phyloP scores from a whole-genome alignment of 768 basidiomycete genomes.

The Panaeolus papilionaceus region DNA sequence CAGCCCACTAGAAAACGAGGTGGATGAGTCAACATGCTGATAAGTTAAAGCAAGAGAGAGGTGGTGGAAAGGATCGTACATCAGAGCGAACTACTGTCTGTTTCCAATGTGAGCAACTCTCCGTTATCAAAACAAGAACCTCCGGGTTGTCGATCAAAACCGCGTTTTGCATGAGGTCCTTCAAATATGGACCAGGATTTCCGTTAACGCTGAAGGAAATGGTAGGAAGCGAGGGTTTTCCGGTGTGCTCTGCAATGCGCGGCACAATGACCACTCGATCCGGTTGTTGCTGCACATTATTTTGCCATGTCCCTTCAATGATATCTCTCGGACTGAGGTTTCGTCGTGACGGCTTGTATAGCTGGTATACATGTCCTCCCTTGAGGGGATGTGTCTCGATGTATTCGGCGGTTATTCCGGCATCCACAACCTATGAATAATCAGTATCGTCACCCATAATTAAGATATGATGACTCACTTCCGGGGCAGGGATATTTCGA shows the following conservation, averaged over 20 bases:
- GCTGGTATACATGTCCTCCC: conserved; percentile 18
- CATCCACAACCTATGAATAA: background rate
- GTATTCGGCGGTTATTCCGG: background rate
- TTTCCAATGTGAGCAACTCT: conserved; percentile 24
- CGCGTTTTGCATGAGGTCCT: conserved; percentile 21
- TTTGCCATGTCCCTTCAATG: conserved; percentile 23
- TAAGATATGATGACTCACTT: background rate
- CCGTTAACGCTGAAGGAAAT: conserved; percentile 32
- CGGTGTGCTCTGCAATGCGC: conserved; percentile 23
- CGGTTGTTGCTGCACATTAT: background rate
- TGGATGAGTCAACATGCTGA: conserved; percentile 2
- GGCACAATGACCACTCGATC: conserved; percentile 25
- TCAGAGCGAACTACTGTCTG: conserved; percentile 27
- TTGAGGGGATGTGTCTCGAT: conserved; percentile 18
- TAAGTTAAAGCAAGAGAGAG: background rate
- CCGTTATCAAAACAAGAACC: conserved; percentile 27
- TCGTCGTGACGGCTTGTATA: conserved; percentile 9
- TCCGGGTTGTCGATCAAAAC: conserved; percentile 26
- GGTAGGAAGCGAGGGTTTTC: conserved; percentile 21
- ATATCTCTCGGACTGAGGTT: conserved; percentile 20
- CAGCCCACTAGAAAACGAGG: conserved; percentile 30
- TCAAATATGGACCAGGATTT: conserved; percentile 29
- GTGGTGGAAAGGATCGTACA: conserved; percentile 21
- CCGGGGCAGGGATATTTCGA: background rate
- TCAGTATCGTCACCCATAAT: background rate